Evolutionary conservation across 2,329 filamentous ascomycete genomes (phyloP), one percentile per base, ranked within the genome.

Genomic region (Pseudogymnoascus sp.): DNA sequence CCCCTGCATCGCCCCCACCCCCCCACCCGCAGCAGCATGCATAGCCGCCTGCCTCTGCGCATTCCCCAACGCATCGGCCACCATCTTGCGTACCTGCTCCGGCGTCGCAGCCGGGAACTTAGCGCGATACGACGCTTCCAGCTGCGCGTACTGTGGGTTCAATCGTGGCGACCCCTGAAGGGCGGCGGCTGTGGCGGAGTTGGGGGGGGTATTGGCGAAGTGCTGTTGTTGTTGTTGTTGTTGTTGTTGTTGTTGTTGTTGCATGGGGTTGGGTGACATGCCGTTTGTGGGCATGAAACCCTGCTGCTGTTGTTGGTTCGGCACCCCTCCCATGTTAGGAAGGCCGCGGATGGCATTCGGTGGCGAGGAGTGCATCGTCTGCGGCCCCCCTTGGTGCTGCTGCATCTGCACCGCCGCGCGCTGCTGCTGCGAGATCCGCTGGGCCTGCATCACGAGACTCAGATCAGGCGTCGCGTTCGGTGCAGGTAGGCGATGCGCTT

Each of bases 371-470:
- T 74, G 71, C 37, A 70, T 68, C 36, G 69, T 70, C 65, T 68
- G 66, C 72, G 69, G 34, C 70, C 68, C 51, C 69, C 66, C 69
- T 45, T 68, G 70, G 61, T 71, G 70, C 64, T 75, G 75, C 51
- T 75, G 65, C 60, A 68, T 68, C 41, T 65, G 79, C 3, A 81
- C 78, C 11, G 78, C 79, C 41, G 77, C 79, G 13, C 84, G 80
- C 70, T 88, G 85, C 69, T 87, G 84, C 70, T 89, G 86, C 10
- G 88, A 81, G 45, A 90, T 85, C 48, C 85, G 83, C 63, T 86
- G 85, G 14, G 86, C 83, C 70, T 89, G 86, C 69, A 88, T 78
- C 69, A 87, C 80, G 57, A 87, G 75, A 63, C 80, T 80, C 25
- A 83, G 77, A 65, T 86, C 83, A 2, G 83, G 72, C 48, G 76